Conservation (phyloP, 2,329 filamentous ascomycete genomes). For the Sporothrix inflata region DNA sequence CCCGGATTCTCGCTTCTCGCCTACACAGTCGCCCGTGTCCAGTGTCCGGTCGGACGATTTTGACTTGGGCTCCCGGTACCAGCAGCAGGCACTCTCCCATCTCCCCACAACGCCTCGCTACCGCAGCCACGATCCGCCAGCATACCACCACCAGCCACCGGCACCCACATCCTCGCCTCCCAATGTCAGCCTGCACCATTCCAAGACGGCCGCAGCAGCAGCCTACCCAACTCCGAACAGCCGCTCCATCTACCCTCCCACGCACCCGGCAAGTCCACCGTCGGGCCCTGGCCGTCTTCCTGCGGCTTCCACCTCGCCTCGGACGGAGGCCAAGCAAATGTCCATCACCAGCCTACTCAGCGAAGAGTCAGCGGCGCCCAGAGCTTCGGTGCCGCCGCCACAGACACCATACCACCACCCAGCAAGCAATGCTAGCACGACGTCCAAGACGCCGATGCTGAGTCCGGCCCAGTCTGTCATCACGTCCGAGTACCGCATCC, state of each 20-base stretch:
- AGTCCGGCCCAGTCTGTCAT: slow-evolving; percentile 24
- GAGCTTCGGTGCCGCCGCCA: not conserved
- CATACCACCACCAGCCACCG: slow-evolving; percentile 29
- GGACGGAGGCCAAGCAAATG: slow-evolving; percentile 39
- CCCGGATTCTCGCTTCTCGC: slow-evolving; percentile 38
- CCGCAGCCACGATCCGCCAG: slow-evolving; percentile 21
- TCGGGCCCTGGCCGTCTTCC: not conserved
- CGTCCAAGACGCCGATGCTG: slow-evolving; percentile 30
- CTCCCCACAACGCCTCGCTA: slow-evolving; percentile 22
- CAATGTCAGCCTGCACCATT: slow-evolving; percentile 14
- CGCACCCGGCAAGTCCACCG: slow-evolving; percentile 23
- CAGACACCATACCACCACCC: slow-evolving; percentile 16
- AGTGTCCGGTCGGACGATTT: slow-evolving; percentile 39
- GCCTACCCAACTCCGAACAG: slow-evolving; percentile 22
- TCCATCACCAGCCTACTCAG: slow-evolving; percentile 41
- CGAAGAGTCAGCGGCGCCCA: slow-evolving; percentile 30
- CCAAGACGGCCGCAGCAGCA: slow-evolving; percentile 4
- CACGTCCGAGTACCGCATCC: slow-evolving; percentile 50
- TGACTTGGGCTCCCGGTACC: slow-evolving; percentile 26
- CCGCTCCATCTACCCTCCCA: slow-evolving; percentile 25
- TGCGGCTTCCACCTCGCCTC: slow-evolving; percentile 34
- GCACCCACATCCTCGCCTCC: slow-evolving; percentile 23
- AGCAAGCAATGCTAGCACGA: slow-evolving; percentile 21
- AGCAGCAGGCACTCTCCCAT: slow-evolving; percentile 20
- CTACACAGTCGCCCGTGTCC: slow-evolving; percentile 37